Evolutionary conservation across 2,329 filamentous ascomycete genomes (phyloP).

Genomic region (Fusarium anthophilum): DNA sequence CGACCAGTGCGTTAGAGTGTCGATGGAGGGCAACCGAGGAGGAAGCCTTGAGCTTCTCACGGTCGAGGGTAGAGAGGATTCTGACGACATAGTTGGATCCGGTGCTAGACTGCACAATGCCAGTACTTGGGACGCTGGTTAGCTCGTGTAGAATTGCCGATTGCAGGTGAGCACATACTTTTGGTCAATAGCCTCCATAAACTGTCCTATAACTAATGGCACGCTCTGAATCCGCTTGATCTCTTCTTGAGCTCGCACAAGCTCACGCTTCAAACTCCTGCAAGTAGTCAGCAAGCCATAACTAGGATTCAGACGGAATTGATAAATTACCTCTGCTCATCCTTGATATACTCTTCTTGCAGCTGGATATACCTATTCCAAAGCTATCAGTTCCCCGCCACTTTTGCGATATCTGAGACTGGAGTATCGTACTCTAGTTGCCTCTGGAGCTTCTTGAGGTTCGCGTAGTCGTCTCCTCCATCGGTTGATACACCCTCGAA

Average conservation of each 20-base stretch:
- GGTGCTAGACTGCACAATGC: slow-evolving; percentile 97
- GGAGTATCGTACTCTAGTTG: slow-evolving; percentile 80
- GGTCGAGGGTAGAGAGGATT: slow-evolving; percentile 97
- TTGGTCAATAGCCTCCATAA: slow-evolving; percentile 99
- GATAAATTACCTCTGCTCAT: slow-evolving; percentile 83
- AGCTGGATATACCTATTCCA: slow-evolving; percentile 84
- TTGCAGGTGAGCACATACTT: slow-evolving; percentile 69
- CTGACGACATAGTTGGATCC: slow-evolving; percentile 99
- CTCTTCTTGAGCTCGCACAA: slow-evolving; percentile 97
- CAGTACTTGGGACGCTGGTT: slow-evolving; percentile 70
- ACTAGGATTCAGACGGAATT: not conserved
- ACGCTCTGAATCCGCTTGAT: slow-evolving; percentile 99
- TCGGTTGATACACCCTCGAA: slow-evolving; percentile 86
- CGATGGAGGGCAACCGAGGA: slow-evolving; percentile 97
- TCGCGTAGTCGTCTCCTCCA: slow-evolving; percentile 91
- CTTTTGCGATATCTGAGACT: not conserved
- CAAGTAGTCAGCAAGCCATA: slow-evolving; percentile 25
- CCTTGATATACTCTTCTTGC: slow-evolving; percentile 99
- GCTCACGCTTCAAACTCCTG: slow-evolving; percentile 94
- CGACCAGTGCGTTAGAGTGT: slow-evolving; percentile 97
- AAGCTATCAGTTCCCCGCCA: slow-evolving; percentile 29
- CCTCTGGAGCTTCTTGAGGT: slow-evolving; percentile 94
- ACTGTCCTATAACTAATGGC: slow-evolving; percentile 96
- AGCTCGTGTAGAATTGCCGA: slow-evolving; percentile 1
- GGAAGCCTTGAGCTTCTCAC: slow-evolving; percentile 96